Evolutionary conservation across 306 rosid genomes (phyloP).

Genomic region (Echinosophora koreensis): DNA sequence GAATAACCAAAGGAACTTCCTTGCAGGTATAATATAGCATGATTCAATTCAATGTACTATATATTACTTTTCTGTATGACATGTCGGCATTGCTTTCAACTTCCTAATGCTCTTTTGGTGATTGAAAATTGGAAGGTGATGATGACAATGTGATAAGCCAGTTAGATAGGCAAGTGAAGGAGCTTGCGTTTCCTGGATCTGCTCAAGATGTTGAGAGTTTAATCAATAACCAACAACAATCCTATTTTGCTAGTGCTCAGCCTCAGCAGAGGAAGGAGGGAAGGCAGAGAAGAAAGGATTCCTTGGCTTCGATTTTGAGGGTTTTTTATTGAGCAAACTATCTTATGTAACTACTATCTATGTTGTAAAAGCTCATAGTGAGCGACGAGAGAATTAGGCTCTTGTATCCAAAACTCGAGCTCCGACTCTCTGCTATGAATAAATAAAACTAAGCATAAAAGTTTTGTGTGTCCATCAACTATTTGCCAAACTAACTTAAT

Average conservation of each 20-base stretch:
- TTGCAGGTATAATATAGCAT: constrained; percentile 47
- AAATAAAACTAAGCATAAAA: too few species aligned
- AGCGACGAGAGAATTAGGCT: too few species aligned
- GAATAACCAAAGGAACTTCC: constrained; percentile 58
- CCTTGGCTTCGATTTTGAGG: constrained; percentile 34
- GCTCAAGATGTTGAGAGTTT: constrained; percentile 44
- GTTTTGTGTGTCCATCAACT: too few species aligned
- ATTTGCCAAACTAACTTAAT: too few species aligned
- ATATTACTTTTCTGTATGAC: too few species aligned
- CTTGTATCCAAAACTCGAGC: too few species aligned
- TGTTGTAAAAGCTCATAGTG: too few species aligned
- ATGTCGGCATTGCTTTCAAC: too few species aligned
- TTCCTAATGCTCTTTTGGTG: background rate
- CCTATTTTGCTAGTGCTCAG: constrained; percentile 46
- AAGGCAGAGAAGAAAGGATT: background rate
- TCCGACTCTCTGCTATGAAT: too few species aligned
- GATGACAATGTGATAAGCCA: constrained; percentile 52
- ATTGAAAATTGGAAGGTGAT: constrained; percentile 39
- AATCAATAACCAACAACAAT: constrained; percentile 40
- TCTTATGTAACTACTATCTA: too few species aligned
- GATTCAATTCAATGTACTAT: too few species aligned
- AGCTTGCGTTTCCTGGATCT: constrained; percentile 42
- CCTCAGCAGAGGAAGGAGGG: constrained; percentile 22
- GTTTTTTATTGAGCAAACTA: constrained; percentile 24
- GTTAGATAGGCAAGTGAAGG: constrained; percentile 44